phyloP scores from a whole-genome alignment of 805 yeast species.

The Jamesozyma hellenica region DNA sequence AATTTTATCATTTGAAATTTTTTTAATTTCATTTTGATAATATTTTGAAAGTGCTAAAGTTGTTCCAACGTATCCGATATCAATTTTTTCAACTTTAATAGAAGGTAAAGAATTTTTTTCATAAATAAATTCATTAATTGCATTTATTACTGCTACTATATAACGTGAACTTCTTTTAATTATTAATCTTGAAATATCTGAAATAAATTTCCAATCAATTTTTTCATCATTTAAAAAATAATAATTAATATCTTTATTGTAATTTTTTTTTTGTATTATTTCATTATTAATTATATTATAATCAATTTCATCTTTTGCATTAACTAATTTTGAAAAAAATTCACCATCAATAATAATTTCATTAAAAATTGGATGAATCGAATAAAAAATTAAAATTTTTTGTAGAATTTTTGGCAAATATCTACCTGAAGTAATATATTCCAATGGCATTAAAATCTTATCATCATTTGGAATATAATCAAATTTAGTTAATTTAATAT shows the following conservation, averaged over 20 bases:
- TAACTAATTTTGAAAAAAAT: background rate
- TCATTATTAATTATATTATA: background rate
- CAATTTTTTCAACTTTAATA: background rate
- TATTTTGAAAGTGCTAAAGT: conserved; percentile 14
- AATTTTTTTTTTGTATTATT: background rate
- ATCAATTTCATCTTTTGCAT: conserved; percentile 8
- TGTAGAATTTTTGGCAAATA: conserved; percentile 18
- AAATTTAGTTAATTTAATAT: conserved; percentile 13
- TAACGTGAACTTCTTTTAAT: conserved; percentile 21
- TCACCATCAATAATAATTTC: background rate
- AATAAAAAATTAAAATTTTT: conserved; percentile 11
- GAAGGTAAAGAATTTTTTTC: background rate
- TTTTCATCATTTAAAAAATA: background rate
- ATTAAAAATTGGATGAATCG: conserved; percentile 3
- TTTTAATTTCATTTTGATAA: conserved; percentile 12
- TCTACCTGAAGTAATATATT: conserved; percentile 22
- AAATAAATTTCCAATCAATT: conserved; percentile 4
- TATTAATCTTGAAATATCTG: conserved; percentile 10
- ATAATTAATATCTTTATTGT: background rate
- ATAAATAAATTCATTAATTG: conserved; percentile 6
- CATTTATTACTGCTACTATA: conserved; percentile 14
- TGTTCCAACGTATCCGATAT: conserved; percentile 24
- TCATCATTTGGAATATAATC: conserved; percentile 7
- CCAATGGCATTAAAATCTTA: conserved; percentile 19
- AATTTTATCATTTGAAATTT: conserved; percentile 9